Evolutionary conservation across 1,284 basidiomycete genomes (phyloP).

Genomic region (Cryptococcus sp.): DNA sequence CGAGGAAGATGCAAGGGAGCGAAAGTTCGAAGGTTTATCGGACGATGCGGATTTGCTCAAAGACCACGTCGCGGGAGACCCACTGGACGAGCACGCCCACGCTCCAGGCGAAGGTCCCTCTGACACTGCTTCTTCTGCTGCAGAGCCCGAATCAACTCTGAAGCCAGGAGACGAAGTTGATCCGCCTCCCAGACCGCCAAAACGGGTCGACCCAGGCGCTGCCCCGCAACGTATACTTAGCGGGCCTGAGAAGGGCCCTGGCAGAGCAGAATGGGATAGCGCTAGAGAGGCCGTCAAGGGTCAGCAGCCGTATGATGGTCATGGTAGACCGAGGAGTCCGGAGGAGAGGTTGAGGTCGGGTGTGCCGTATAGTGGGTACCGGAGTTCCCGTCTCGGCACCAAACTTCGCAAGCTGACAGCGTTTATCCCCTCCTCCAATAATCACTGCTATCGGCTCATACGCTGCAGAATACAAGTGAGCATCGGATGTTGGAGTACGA

Average conservation of each 20-base stretch:
- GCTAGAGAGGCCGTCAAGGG: constrained; percentile 24
- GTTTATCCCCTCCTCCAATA: neutral
- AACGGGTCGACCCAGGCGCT: constrained; percentile 31
- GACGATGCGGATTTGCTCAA: constrained; percentile 39
- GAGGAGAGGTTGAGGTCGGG: constrained; percentile 46
- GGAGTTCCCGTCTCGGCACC: constrained; percentile 4
- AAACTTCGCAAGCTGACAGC: constrained; percentile 9
- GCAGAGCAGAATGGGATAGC: constrained; percentile 22
- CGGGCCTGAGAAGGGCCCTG: neutral
- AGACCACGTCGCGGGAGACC: constrained; percentile 48
- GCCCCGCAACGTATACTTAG: constrained; percentile 27
- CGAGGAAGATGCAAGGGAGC: constrained; percentile 66
- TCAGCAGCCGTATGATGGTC: constrained; percentile 22
- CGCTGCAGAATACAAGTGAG: constrained; percentile 36
- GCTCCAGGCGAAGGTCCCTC: constrained; percentile 5
- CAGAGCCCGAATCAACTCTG: constrained; percentile 3
- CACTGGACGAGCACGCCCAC: constrained; percentile 49
- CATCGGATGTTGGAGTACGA: neutral
- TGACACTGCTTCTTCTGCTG: neutral
- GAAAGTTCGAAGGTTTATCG: constrained; percentile 49
- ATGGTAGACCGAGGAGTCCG: constrained; percentile 30
- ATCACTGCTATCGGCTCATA: neutral
- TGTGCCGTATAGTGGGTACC: constrained; percentile 52
- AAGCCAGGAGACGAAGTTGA: constrained; percentile 32
- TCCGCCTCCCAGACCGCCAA: constrained; percentile 20